These are phyloP conservation scores for Debaryomyces subglobosus DNA, from an alignment of 1,139 yeast genomes.

Conservation along the genomic window DNA sequence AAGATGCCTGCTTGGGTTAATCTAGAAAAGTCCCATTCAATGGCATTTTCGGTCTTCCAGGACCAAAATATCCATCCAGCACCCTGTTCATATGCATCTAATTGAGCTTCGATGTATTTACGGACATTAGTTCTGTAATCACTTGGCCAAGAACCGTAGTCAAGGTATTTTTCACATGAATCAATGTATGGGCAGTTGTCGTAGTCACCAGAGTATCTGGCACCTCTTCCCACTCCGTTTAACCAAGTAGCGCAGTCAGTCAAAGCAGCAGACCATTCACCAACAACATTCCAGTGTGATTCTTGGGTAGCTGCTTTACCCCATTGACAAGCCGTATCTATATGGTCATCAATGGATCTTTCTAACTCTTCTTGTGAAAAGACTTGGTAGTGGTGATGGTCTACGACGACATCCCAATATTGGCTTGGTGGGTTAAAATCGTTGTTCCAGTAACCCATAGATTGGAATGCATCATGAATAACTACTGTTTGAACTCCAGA, in stretches of 20 bases:
- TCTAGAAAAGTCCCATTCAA: conserved; percentile 83
- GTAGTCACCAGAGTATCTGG: conserved; percentile 79
- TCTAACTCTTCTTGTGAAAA: conserved; percentile 66
- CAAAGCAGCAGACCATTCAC: conserved; percentile 94
- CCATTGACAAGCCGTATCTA: conserved; percentile 63
- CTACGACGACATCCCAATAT: conserved; percentile 72
- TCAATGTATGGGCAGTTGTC: conserved; percentile 57
- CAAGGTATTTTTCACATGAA: conserved; percentile 62
- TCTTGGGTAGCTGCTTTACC: conserved; percentile 57
- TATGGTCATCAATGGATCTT: conserved; percentile 60
- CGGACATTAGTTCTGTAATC: conserved; percentile 62
- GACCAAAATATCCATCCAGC: conserved; percentile 92
- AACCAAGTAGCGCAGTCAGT: conserved; percentile 93
- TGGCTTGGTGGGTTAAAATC: conserved; percentile 43
- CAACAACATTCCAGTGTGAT: conserved; percentile 74
- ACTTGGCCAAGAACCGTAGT: conserved; percentile 61
- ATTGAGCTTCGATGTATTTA: conserved; percentile 81
- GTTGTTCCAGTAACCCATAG: conserved; percentile 63
- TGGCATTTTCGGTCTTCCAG: conserved; percentile 82
- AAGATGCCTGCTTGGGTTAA: conserved; percentile 63
- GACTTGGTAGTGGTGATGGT: conserved; percentile 93
- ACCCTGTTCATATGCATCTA: conserved; percentile 75
- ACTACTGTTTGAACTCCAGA: conserved; percentile 55
- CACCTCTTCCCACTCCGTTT: conserved; percentile 88
- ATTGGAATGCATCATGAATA: conserved; percentile 76